These are phyloP conservation scores for Emmonsia crescens DNA, from an alignment of 2,329 filamentous ascomycete species.

Conservation along the genomic window DNA sequence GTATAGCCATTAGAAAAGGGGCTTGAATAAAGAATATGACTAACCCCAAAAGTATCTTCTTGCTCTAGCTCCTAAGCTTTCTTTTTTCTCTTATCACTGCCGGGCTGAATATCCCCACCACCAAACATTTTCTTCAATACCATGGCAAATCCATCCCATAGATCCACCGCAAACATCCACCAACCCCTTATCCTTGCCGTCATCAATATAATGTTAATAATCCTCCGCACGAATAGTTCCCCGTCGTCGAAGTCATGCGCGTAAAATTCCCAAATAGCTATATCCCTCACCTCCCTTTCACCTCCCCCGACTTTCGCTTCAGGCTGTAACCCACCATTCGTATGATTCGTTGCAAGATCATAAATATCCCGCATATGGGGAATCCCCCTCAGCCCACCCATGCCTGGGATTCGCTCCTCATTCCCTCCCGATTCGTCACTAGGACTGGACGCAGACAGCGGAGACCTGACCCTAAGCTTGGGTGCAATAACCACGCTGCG, in stretches of 20 bases:
- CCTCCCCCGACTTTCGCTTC: conserved; percentile 11
- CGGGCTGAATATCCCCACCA: not conserved
- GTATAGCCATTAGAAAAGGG: not conserved
- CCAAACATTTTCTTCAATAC: not conserved
- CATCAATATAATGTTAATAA: conserved; percentile 38
- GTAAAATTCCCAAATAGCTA: conserved; percentile 51
- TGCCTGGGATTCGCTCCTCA: not conserved
- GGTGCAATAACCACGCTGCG: conserved; percentile 49
- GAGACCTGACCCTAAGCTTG: conserved; percentile 36
- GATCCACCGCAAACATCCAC: not conserved
- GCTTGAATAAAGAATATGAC: not conserved
- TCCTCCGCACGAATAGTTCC: conserved; percentile 46
- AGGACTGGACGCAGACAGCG: not conserved
- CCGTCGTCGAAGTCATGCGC: conserved; percentile 47
- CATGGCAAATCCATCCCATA: not conserved
- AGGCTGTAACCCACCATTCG: conserved; percentile 11
- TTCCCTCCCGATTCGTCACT: conserved; percentile 17
- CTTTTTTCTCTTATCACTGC: not conserved
- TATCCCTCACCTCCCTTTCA: conserved; percentile 22
- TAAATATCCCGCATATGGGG: conserved; percentile 13
- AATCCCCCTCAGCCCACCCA: conserved; percentile 12
- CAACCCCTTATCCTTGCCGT: not conserved
- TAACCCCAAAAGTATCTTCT: not conserved
- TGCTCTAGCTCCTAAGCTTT: not conserved
- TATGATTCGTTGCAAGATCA: conserved; percentile 7